Conservation (phyloP, 768 basidiomycete species). For the Termitomyces titanicus region DNA sequence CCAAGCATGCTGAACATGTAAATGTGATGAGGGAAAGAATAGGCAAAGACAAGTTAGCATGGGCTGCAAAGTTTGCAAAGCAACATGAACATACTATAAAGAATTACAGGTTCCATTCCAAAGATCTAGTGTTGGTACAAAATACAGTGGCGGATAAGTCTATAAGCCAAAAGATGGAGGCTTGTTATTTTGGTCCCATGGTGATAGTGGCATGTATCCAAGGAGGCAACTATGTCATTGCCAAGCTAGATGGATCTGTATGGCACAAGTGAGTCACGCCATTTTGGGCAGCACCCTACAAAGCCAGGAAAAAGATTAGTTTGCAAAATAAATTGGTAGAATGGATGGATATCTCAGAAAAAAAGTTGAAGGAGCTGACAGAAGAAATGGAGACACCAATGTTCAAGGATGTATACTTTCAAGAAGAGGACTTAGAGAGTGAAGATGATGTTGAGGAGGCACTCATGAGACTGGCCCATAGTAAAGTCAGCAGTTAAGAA, state of each 20-base stretch:
- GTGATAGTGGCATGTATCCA: neutral
- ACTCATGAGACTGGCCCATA: no score
- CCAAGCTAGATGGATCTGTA: neutral
- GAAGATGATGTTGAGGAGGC: constrained; percentile 13
- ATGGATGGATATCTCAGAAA: no score
- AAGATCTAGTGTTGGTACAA: constrained; percentile 30
- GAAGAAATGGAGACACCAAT: no score
- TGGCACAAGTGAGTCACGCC: no score
- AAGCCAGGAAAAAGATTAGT: no score
- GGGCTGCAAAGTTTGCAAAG: constrained; percentile 14
- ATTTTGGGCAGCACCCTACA: no score
- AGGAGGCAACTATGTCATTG: neutral
- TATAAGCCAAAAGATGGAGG: neutral
- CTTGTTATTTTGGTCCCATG: neutral
- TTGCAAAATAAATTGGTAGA: no score
- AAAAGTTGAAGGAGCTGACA: no score
- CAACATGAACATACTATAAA: constrained; percentile 18
- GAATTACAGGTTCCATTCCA: constrained; percentile 25
- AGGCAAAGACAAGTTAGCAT: neutral
- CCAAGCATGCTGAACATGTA: neutral
- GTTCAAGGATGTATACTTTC: no score
- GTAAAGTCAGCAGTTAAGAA: no score
- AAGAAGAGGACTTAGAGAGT: no score
- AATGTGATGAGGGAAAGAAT: neutral
- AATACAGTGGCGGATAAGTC: constrained; percentile 22